Conservation (phyloP, 352 stramenopile species). For the Sclerospora graminicola region DNA sequence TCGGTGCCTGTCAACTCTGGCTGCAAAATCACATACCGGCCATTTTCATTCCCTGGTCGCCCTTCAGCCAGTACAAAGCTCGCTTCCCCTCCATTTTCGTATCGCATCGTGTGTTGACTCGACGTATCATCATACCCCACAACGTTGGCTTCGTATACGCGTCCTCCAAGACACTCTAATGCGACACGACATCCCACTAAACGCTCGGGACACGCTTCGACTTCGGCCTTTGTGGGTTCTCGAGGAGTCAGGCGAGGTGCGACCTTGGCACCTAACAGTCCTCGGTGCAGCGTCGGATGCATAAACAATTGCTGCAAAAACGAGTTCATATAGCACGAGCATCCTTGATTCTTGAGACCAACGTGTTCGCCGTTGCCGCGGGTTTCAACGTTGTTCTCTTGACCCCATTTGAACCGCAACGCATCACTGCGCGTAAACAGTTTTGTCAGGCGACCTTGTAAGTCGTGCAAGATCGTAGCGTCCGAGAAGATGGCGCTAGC, state of each 20-base stretch:
- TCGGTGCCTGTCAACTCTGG: constrained; percentile 66
- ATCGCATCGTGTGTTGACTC: constrained; percentile 68
- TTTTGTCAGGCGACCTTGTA: constrained; percentile 41
- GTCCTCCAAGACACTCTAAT: constrained; percentile 90
- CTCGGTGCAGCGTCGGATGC: constrained; percentile 69
- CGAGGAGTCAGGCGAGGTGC: constrained; percentile 31
- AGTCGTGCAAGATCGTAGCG: constrained; percentile 43
- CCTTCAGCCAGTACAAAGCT: constrained; percentile 88
- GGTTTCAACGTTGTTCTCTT: constrained; percentile 78
- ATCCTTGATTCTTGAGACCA: constrained; percentile 98
- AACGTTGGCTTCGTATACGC: constrained; percentile 90
- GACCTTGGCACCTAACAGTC: constrained; percentile 66
- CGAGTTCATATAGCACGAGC: constrained; percentile 99
- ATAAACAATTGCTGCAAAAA: constrained; percentile 97
- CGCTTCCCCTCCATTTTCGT: constrained; percentile 83
- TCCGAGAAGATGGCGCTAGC: constrained; percentile 69
- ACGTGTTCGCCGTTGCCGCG: constrained; percentile 77
- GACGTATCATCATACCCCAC: constrained; percentile 78
- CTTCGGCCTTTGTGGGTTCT: constrained; percentile 84
- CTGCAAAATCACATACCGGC: constrained; percentile 85
- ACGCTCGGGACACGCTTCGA: constrained; percentile 68
- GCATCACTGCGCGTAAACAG: constrained; percentile 55
- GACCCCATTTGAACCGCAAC: constrained; percentile 66
- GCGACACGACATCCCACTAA: constrained; percentile 77
- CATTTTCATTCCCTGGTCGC: constrained; percentile 93